Conservation (phyloP, 2,329 filamentous ascomycete species). For the Colletotrichum sublineola region DNA sequence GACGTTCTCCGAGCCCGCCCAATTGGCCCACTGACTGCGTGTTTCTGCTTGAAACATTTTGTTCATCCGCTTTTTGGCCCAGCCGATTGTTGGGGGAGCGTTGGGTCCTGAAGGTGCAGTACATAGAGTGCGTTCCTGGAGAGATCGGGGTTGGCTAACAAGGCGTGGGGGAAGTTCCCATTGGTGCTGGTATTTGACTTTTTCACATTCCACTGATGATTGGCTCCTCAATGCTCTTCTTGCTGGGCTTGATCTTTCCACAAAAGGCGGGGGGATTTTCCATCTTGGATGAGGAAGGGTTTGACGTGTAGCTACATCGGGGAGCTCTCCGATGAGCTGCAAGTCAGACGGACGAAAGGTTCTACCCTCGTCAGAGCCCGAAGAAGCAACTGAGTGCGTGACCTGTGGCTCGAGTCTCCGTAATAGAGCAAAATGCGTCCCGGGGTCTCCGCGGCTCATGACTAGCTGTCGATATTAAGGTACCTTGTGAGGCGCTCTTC, state of each 20-base stretch:
- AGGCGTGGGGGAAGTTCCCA: background rate
- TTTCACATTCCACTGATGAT: background rate
- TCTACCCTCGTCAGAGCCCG: background rate
- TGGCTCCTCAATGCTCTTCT: slow-evolving; percentile 3
- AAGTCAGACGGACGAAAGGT: background rate
- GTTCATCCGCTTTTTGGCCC: background rate
- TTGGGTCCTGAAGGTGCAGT: background rate
- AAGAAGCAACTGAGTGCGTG: slow-evolving; percentile 10
- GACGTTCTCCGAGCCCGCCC: background rate
- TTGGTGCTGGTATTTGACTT: background rate
- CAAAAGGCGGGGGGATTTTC: slow-evolving; percentile 14
- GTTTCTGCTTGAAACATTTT: slow-evolving; percentile 3
- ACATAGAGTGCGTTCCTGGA: background rate
- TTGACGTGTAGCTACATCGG: slow-evolving; percentile 16
- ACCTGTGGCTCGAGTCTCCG: slow-evolving; percentile 16
- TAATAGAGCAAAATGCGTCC: slow-evolving; percentile 7
- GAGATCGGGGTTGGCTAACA: background rate
- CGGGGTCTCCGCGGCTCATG: slow-evolving; percentile 35
- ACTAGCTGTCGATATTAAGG: background rate
- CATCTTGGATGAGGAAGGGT: background rate
- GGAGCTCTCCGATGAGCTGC: background rate
- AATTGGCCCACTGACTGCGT: background rate
- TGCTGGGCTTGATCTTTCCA: background rate
- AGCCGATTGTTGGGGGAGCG: background rate
- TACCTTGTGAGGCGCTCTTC: background rate